Conservation (phyloP, 768 basidiomycete genomes). For the Podaxis pistillaris region DNA sequence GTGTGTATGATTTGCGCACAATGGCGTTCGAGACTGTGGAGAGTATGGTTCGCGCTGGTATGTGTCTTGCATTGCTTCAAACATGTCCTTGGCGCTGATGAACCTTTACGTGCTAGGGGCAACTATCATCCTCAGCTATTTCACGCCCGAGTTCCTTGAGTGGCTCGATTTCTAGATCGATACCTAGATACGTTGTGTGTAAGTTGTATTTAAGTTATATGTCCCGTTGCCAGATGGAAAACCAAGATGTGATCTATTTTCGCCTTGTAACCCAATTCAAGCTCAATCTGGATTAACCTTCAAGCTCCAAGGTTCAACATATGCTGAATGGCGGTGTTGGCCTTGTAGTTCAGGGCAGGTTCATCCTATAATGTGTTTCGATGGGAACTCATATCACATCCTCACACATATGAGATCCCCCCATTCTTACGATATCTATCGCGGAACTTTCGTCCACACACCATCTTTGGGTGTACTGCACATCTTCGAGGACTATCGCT, state of each 20-base stretch:
- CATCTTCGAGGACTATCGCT: slow-evolving; percentile 54
- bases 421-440: slow-evolving; percentile 25
- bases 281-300: not conserved
- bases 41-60: slow-evolving; percentile 89
- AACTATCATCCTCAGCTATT: slow-evolving; percentile 90
- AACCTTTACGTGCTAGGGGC: slow-evolving; percentile 51
- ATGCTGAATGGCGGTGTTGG: not conserved
- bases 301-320: not conserved
- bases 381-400: not conserved
- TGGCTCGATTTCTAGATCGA: slow-evolving; percentile 47
- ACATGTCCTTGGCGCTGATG: not conserved
- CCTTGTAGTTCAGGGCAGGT: slow-evolving; percentile 1
- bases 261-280: not conserved
- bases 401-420: not conserved
- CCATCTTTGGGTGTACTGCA: slow-evolving; percentile 50
- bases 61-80: slow-evolving; percentile 23
- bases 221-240: not conserved
- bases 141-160: slow-evolving; percentile 94
- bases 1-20: slow-evolving; percentile 86
- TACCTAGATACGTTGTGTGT: not conserved
- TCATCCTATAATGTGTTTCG: not conserved
- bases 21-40: slow-evolving; percentile 97
- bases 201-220: not conserved
- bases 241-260: not conserved
- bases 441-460: slow-evolving; percentile 60